phyloP scores from a whole-genome alignment of 352 stramenopile species.

The Phytophthora sansomeana region DNA sequence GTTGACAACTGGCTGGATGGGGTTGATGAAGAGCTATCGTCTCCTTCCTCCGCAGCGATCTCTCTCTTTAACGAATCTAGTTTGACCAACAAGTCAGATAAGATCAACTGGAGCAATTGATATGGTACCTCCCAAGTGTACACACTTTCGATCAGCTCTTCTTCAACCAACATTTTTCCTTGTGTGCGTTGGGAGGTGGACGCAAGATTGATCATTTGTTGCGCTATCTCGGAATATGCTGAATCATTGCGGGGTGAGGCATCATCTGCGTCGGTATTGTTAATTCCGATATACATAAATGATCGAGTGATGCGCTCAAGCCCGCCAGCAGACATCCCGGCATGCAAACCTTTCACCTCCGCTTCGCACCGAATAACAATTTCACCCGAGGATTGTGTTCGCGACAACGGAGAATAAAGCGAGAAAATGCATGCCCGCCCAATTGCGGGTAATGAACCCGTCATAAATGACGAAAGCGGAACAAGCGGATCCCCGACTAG shows the following conservation, averaged over 20 bases:
- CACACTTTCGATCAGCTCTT: constrained; percentile 90
- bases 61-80: constrained; percentile 69
- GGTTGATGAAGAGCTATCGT: constrained; percentile 53
- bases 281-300: constrained; percentile 76
- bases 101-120: constrained; percentile 82
- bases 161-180: constrained; percentile 81
- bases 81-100: constrained; percentile 77
- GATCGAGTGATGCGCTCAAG: constrained; percentile 76
- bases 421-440: constrained; percentile 59
- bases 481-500: constrained; percentile 73
- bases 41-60: constrained; percentile 44
- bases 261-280: constrained; percentile 29
- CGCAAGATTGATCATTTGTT: constrained; percentile 52
- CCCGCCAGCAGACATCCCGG: constrained; percentile 41
- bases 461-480: constrained; percentile 61
- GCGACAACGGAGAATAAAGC: constrained; percentile 71
- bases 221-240: constrained; percentile 46
- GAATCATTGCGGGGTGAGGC: constrained; percentile 10
- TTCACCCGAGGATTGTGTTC: constrained; percentile 68
- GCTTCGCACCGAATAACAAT: constrained; percentile 86
- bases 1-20: constrained; percentile 61
- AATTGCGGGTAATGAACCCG: constrained; percentile 25
- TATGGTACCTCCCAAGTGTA: constrained; percentile 90
- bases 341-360: constrained; percentile 53
- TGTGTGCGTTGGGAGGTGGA: constrained; percentile 50